These are phyloP conservation scores for Apiospora pterosperma DNA, from an alignment of 2,329 filamentous ascomycete species.

Conservation along the genomic window DNA sequence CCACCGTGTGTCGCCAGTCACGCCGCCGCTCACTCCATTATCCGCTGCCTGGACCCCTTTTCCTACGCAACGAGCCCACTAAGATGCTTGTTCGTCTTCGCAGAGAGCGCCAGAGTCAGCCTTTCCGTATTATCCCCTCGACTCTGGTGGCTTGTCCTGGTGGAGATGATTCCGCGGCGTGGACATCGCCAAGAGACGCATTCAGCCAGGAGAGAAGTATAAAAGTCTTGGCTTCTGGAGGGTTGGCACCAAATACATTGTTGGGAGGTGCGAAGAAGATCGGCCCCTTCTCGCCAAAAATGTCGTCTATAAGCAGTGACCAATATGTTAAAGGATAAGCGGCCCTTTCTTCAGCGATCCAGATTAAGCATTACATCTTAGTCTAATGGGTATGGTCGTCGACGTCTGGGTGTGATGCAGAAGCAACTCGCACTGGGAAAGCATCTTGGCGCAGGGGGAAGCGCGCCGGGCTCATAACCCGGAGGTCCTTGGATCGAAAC, in stretches of 20 bases:
- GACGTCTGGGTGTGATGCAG: neutral
- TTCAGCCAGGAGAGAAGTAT: neutral
- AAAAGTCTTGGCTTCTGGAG: neutral
- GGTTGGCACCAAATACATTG: neutral
- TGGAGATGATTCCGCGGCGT: neutral
- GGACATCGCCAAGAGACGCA: no score
- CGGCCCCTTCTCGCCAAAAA: neutral
- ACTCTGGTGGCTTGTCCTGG: neutral
- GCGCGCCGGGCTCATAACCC: constrained; percentile 30
- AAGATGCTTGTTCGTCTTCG: no score
- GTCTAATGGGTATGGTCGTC: neutral
- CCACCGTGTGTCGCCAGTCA: no score
- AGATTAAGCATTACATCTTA: neutral
- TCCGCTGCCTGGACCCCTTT: no score
- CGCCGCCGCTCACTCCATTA: no score
- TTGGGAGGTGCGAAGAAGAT: neutral
- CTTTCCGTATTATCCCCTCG: neutral
- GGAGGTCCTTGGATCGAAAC: constrained; percentile 27
- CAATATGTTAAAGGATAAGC: neutral
- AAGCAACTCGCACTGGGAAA: neutral
- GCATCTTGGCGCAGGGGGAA: constrained; percentile 23
- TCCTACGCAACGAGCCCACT: no score
- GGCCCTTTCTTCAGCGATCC: neutral
- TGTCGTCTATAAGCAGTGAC: neutral
- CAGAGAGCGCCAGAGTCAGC: no score